These are phyloP conservation scores for Mycena latifolia DNA, from an alignment of 768 basidiomycete species.

Conservation along the genomic window DNA sequence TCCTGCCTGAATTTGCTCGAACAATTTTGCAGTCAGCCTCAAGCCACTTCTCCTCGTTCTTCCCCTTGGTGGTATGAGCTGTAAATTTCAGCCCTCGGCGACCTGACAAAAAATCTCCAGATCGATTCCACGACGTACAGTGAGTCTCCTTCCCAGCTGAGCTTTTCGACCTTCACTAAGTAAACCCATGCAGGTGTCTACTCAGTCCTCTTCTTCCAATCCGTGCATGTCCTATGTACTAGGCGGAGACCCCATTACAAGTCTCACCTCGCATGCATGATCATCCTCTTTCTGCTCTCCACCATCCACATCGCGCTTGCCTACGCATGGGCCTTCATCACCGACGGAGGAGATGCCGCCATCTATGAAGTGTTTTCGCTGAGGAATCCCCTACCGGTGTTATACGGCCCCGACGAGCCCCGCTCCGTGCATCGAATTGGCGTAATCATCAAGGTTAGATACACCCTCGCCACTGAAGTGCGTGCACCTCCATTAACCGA, in stretches of 20 bases:
- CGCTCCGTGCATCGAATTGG: neutral
- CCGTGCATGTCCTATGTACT: slow-evolving; percentile 5
- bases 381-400: slow-evolving; percentile 8
- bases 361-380: slow-evolving; percentile 23
- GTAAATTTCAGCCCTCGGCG: too few species aligned
- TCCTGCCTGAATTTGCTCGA: too few species aligned
- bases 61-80: slow-evolving; percentile 5
- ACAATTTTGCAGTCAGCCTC: too few species aligned
- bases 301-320: slow-evolving; percentile 26
- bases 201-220: too few species aligned
- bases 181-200: slow-evolving; percentile 16
- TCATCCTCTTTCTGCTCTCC: slow-evolving; percentile 23
- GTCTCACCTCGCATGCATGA: slow-evolving; percentile 14
- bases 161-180: neutral
- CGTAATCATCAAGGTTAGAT: slow-evolving; percentile 5
- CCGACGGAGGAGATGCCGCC: slow-evolving; percentile 8
- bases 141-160: neutral
- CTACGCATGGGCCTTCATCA: slow-evolving; percentile 24
- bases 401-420: slow-evolving; percentile 17
- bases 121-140: slow-evolving; percentile 10
- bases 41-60: slow-evolving; percentile 4
- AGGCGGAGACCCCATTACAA: slow-evolving; percentile 1
- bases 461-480: slow-evolving; percentile 18
- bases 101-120: neutral
- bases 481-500: neutral